Evolutionary conservation across 768 basidiomycete species (phyloP).

Genomic region (Hysterangium stoloniferum): DNA sequence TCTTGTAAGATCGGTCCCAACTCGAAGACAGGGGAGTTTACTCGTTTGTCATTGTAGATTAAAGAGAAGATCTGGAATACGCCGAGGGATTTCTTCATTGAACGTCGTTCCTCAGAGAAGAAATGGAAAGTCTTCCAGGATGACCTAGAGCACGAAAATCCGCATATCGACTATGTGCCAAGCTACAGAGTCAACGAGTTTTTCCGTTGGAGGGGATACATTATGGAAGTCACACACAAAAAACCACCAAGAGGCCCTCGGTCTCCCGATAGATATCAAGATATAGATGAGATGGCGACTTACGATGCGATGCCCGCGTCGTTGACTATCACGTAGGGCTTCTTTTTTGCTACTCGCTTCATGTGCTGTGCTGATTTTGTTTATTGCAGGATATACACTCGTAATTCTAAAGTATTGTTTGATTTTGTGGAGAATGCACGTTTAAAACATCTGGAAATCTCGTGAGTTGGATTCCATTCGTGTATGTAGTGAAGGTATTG

Average conservation of each 20-base stretch:
- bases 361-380: not conserved
- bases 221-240: slow-evolving; percentile 22
- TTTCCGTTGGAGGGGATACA: slow-evolving; percentile 38
- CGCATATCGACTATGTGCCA: slow-evolving; percentile 36
- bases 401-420: slow-evolving; percentile 33
- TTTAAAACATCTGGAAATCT: slow-evolving; percentile 31
- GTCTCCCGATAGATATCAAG: not conserved
- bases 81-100: slow-evolving; percentile 34
- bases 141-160: slow-evolving; percentile 4
- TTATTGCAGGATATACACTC: slow-evolving; percentile 33
- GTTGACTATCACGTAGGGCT: not conserved
- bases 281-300: not conserved
- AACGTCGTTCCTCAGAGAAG: slow-evolving; percentile 30
- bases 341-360: not conserved
- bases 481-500: not conserved
- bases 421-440: slow-evolving; percentile 37
- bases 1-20: slow-evolving; percentile 24
- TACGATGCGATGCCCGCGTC: not conserved
- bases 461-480: slow-evolving; percentile 4
- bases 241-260: not conserved
- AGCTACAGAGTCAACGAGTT: slow-evolving; percentile 34
- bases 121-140: slow-evolving; percentile 30
- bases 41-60: slow-evolving; percentile 21
- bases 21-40: not conserved
- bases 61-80: slow-evolving; percentile 37